These are phyloP conservation scores for Ophiostoma sp. DNA, from an alignment of 2,329 filamentous ascomycete genomes.

Conservation along the genomic window DNA sequence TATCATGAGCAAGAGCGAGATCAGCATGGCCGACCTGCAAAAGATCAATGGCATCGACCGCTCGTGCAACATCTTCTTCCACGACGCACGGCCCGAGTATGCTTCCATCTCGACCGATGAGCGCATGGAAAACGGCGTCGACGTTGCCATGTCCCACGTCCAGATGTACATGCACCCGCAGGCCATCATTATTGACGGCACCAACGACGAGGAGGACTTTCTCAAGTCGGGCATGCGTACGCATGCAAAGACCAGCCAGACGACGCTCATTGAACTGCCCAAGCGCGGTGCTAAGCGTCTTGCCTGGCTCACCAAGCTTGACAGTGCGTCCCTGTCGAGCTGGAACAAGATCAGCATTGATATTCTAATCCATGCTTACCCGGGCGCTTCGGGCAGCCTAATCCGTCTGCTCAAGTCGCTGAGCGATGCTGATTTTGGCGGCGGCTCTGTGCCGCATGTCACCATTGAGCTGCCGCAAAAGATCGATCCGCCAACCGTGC, in stretches of 20 bases:
- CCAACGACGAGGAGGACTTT: constrained; percentile 64
- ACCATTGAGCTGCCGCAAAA: constrained; percentile 79
- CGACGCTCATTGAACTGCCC: constrained; percentile 76
- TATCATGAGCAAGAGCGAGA: constrained; percentile 70
- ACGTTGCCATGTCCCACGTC: constrained; percentile 69
- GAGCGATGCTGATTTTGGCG: constrained; percentile 71
- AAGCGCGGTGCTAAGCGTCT: constrained; percentile 61
- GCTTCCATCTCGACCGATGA: constrained; percentile 66
- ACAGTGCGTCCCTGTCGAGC: constrained; percentile 67
- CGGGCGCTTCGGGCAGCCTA: constrained; percentile 70
- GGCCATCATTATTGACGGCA: constrained; percentile 70
- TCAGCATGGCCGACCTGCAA: constrained; percentile 68
- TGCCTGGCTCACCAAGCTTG: constrained; percentile 76
- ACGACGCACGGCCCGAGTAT: constrained; percentile 76
- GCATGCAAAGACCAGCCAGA: constrained; percentile 52
- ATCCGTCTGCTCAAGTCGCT: constrained; percentile 77
- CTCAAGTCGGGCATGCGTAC: constrained; percentile 63
- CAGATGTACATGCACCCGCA: constrained; percentile 74
- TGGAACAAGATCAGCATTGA: constrained; percentile 81
- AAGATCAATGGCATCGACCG: constrained; percentile 77
- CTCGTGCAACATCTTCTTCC: constrained; percentile 64
- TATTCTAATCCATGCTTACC: constrained; percentile 76
- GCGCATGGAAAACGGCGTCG: constrained; percentile 66
- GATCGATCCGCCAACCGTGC: constrained; percentile 64
- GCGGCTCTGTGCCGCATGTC: constrained; percentile 68